Conservation (phyloP, 169 alveolate genomes). For the Cyclospora cayetanensis region DNA sequence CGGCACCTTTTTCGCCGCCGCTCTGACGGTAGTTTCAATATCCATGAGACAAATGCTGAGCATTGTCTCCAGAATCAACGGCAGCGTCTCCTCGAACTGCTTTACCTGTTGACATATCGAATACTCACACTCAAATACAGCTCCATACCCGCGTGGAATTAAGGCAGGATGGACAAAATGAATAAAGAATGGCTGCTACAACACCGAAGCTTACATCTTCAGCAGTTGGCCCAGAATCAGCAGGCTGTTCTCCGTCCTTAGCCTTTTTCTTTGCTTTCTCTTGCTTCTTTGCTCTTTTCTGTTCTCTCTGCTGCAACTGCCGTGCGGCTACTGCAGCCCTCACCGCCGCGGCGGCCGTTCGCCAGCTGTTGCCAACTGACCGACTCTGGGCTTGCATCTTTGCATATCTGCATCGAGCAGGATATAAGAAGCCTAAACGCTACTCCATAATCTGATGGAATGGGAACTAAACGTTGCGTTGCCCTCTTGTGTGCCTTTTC, state of each 20-base stretch:
- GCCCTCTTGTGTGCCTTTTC: too few relatives aligned
- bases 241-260: not conserved
- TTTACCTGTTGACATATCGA: constrained; percentile 59
- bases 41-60: constrained; percentile 89
- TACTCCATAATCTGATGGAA: too few relatives aligned
- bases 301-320: constrained; percentile 54
- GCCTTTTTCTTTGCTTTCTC: constrained; percentile 14
- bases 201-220: constrained; percentile 27
- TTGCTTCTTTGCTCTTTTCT: not conserved
- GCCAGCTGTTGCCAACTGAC: constrained; percentile 63
- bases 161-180: too few relatives aligned
- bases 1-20: constrained; percentile 85
- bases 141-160: too few relatives aligned
- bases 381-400: constrained; percentile 70
- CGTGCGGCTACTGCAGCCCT: constrained; percentile 57
- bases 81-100: constrained; percentile 86
- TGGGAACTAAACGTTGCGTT: too few relatives aligned
- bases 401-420: constrained; percentile 22
- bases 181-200: not conserved
- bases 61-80: constrained; percentile 89
- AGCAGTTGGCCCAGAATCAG: constrained; percentile 41
- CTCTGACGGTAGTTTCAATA: constrained; percentile 87
- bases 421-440: too few relatives aligned
- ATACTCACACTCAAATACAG: not conserved
- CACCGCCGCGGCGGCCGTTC: constrained; percentile 56